Conservation (phyloP, 768 basidiomycete genomes). For the Collybiopsis luxurians region DNA sequence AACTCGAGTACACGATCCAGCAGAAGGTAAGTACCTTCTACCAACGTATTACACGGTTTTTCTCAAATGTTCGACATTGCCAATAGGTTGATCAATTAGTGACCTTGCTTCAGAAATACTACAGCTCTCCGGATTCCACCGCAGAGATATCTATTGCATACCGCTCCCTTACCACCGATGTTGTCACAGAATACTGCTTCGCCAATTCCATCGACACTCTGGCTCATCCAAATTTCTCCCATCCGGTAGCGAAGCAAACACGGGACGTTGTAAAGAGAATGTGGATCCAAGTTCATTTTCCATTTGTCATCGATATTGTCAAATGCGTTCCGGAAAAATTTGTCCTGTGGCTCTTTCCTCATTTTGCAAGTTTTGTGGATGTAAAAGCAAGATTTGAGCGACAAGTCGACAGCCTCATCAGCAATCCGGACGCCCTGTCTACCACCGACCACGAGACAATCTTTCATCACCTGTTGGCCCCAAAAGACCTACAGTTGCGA, state of each 20-base stretch:
- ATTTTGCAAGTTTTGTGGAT: not conserved
- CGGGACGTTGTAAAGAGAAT: not conserved
- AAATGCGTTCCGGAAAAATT: not conserved
- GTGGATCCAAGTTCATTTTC: constrained; percentile 2
- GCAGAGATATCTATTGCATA: no score
- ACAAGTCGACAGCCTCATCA: constrained; percentile 1
- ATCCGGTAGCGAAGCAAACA: constrained; percentile 4
- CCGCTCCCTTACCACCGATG: no score
- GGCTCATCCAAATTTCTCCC: not conserved
- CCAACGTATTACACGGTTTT: no score
- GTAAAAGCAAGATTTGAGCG: not conserved
- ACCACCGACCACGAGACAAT: constrained; percentile 6
- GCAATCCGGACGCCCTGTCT: not conserved
- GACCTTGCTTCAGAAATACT: no score
- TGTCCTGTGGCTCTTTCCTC: not conserved
- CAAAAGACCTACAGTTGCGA: not conserved
- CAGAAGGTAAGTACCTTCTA: not conserved
- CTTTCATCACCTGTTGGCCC: constrained; percentile 4
- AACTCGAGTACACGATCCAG: not conserved
- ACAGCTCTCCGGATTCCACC: no score
- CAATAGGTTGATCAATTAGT: no score
- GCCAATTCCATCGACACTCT: no score
- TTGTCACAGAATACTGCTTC: no score
- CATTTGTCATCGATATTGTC: not conserved
- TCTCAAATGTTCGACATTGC: no score